A percentile compares a stretch with the other conserved stretches of the same genome.
Conservation (phyloP, 768 basidiomycete genomes). For the Rhodotorula kratochvilovae region DNA sequence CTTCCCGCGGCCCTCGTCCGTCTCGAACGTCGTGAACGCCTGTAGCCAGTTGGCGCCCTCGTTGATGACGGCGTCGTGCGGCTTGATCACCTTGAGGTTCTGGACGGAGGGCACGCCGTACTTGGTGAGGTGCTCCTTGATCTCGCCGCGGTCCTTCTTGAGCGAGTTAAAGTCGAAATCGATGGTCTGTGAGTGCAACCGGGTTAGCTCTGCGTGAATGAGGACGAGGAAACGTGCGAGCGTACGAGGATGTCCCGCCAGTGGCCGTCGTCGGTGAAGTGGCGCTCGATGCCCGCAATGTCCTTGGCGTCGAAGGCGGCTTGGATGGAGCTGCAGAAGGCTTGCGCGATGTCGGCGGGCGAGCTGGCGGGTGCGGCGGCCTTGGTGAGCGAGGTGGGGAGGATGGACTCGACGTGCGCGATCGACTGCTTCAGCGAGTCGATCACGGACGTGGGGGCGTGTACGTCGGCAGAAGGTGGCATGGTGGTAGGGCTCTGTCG, state of each 20-base stretch:
- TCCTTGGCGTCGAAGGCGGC: slow-evolving; percentile 28
- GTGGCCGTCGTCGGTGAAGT: slow-evolving; percentile 38
- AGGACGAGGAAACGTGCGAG: neutral
- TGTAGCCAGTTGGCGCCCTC: slow-evolving; percentile 39
- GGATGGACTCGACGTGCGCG: slow-evolving; percentile 13
- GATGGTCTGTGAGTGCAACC: slow-evolving; percentile 8
- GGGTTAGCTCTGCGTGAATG: neutral
- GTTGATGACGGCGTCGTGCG: slow-evolving; percentile 31
- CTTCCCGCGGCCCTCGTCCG: slow-evolving; percentile 32
- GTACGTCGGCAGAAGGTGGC: neutral
- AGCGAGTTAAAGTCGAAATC: slow-evolving; percentile 40
- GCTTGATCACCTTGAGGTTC: slow-evolving; percentile 22
- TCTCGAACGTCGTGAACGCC: slow-evolving; percentile 42
- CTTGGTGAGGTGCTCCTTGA: slow-evolving; percentile 29
- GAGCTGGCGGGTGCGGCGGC: neutral
- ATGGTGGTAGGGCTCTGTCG: neutral
- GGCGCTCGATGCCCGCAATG: slow-evolving; percentile 29
- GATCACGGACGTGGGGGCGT: neutral
- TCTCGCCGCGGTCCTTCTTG: slow-evolving; percentile 21
- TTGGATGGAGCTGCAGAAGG: slow-evolving; percentile 18
- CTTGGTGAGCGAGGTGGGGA: neutral
- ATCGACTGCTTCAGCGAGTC: slow-evolving; percentile 25
- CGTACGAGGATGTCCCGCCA: slow-evolving; percentile 42
- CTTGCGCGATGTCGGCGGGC: slow-evolving; percentile 14
- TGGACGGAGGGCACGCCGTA: slow-evolving; percentile 38